Evolutionary conservation across 2,329 filamentous ascomycete species (phyloP).

Genomic region (Hymenoscyphus fraxineus): DNA sequence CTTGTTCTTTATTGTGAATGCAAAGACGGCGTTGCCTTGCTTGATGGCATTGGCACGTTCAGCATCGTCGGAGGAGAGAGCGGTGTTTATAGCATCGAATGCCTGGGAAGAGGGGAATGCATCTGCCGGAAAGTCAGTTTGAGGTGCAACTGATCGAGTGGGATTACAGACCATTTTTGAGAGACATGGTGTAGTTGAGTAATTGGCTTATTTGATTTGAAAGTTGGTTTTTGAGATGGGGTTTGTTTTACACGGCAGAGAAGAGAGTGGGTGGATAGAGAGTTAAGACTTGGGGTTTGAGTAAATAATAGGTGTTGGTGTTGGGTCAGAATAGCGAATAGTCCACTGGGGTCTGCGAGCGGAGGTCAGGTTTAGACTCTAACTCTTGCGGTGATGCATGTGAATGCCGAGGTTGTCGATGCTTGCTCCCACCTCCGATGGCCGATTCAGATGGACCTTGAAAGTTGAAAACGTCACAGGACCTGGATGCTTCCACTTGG

Average conservation of each 20-base stretch:
- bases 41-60: conserved; percentile 87
- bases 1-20: conserved; percentile 88
- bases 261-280: background rate
- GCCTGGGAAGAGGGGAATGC: conserved; percentile 86
- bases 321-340: background rate
- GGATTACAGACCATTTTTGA: conserved; percentile 60
- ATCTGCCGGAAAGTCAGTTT: conserved; percentile 44
- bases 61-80: conserved; percentile 63
- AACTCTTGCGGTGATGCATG: background rate
- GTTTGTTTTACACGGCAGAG: background rate
- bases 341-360: background rate
- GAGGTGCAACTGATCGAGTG: background rate
- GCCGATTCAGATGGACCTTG: background rate
- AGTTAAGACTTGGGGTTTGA: background rate
- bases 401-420: conserved; percentile 1
- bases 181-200: conserved; percentile 54
- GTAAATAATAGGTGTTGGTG: background rate
- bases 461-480: background rate
- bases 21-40: conserved; percentile 81
- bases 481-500: background rate
- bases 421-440: background rate
- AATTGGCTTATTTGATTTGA: background rate
- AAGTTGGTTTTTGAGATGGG: background rate
- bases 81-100: conserved; percentile 81
- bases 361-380: background rate